phyloP scores from a whole-genome alignment of 2,329 filamentous ascomycete genomes.

The Talaromyces piceae region DNA sequence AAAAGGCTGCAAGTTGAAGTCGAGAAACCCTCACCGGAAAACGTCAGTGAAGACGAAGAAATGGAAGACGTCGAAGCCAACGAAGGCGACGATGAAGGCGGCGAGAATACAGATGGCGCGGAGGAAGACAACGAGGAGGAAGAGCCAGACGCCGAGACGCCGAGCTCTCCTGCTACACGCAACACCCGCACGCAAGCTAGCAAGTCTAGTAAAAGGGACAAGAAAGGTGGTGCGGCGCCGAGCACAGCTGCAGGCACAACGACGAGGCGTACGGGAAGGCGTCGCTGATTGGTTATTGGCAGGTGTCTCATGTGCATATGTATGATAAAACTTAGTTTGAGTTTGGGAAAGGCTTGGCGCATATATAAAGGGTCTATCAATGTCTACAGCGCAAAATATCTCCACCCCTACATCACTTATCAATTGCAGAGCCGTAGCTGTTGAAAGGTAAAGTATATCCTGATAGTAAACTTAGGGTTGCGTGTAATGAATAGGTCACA shows the following conservation, averaged over 20 bases:
- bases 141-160: slow-evolving; percentile 29
- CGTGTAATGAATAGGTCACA: not conserved
- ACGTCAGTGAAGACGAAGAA: slow-evolving; percentile 32
- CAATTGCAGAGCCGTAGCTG: too few species aligned
- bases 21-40: slow-evolving; percentile 22
- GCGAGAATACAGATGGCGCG: slow-evolving; percentile 25
- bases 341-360: not conserved
- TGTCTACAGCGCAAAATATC: not conserved
- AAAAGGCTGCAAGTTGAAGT: slow-evolving; percentile 34
- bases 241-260: not conserved
- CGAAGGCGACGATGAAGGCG: slow-evolving; percentile 32
- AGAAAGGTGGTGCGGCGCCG: slow-evolving; percentile 4
- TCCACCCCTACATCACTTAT: too few species aligned
- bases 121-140: slow-evolving; percentile 32
- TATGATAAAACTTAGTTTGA: not conserved
- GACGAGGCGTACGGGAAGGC: slow-evolving; percentile 23
- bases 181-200: slow-evolving; percentile 31
- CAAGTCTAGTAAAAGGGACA: slow-evolving; percentile 25
- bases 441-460: too few species aligned
- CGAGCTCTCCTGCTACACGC: slow-evolving; percentile 28
- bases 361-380: not conserved
- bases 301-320: not conserved
- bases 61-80: slow-evolving; percentile 31
- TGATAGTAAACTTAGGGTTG: too few species aligned
- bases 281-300: slow-evolving; percentile 18